Evolutionary conservation across 2,329 filamentous ascomycete species (phyloP), one percentile per base, ranked within the genome.

Genomic region (Zymoseptoria crescenta): DNA sequence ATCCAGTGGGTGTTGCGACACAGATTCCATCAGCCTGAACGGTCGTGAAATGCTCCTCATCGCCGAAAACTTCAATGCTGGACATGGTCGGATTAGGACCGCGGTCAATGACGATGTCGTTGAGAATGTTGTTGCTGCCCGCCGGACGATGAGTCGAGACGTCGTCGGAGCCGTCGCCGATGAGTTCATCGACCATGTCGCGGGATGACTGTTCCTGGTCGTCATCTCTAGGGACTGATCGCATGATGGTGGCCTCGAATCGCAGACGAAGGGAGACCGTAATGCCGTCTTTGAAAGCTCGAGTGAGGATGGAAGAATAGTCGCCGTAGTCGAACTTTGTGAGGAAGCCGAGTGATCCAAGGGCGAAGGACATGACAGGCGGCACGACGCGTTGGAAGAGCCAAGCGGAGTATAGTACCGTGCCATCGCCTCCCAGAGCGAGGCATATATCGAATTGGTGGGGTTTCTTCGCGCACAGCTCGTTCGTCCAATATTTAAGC

Each of bases 51-150:
- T 96, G 91, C 73, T 96, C 90, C 68, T 96, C 90, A 68, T 96
- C 93, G 20, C 91, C 92, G 72, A 96, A 96, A 27, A 97, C 82
- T 72, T 97, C 93, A 20, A 89, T 91, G 56, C 86, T 87, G 9
- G 90, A 94, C 89, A 99, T 93, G 56, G 91, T 96, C 52, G 93
- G 86, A 74, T 95, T 96, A 6, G 94, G 94, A 0, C 94, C 94
- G 19, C 94, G 83, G 70, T 99, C 94, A 29, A 97, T 85, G 8
- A 99, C 93, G n/a, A 97, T 86, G 72, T 99, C 94, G 69, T 99
- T 99, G 62, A 99, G 77, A 59, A 97, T 96, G 74, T 96, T 90
- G 72, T 87, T 91, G 1, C 89, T 92, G 48, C 86, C 85, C 67
- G 94, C 90, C 0, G 92, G 92, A 49, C 79, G 82, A 76, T 97